phyloP scores from a whole-genome alignment of 2,329 filamentous ascomycete species.

The Fusarium tjaetaba region DNA sequence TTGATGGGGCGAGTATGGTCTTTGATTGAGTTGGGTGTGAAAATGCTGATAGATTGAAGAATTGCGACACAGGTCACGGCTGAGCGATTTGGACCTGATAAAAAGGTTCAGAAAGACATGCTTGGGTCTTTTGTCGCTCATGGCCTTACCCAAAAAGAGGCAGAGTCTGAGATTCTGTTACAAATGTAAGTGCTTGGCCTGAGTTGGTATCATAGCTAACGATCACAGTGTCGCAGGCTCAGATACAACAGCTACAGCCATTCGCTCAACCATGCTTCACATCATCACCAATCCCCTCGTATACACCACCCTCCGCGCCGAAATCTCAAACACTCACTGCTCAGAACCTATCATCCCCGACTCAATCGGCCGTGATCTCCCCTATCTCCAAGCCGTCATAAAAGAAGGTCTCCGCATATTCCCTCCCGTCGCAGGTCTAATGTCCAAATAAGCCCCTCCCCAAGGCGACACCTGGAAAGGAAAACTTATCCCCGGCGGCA shows the following conservation, averaged over 20 bases:
- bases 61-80: conserved; percentile 45
- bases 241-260: conserved; percentile 65
- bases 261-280: conserved; percentile 63
- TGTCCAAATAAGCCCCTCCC: conserved; percentile 49
- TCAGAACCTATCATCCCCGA: conserved; percentile 44
- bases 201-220: not conserved
- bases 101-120: conserved; percentile 46
- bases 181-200: conserved; percentile 23
- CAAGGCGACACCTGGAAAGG: conserved; percentile 48
- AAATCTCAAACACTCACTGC: conserved; percentile 31
- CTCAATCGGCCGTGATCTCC: conserved; percentile 49
- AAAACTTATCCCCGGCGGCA: conserved; percentile 47
- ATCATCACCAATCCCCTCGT: conserved; percentile 61
- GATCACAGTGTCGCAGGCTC: conserved; percentile 60
- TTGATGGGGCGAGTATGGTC: conserved; percentile 54
- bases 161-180: conserved; percentile 42
- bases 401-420: conserved; percentile 57
- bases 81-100: conserved; percentile 40
- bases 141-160: conserved; percentile 41
- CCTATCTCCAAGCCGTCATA: conserved; percentile 61
- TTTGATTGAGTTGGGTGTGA: not conserved
- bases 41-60: not conserved
- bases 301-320: conserved; percentile 54
- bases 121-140: conserved; percentile 46
- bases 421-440: conserved; percentile 50